These are phyloP conservation scores for Brassica nigra DNA, from an alignment of 345 rosid genomes.

Conservation along the genomic window DNA sequence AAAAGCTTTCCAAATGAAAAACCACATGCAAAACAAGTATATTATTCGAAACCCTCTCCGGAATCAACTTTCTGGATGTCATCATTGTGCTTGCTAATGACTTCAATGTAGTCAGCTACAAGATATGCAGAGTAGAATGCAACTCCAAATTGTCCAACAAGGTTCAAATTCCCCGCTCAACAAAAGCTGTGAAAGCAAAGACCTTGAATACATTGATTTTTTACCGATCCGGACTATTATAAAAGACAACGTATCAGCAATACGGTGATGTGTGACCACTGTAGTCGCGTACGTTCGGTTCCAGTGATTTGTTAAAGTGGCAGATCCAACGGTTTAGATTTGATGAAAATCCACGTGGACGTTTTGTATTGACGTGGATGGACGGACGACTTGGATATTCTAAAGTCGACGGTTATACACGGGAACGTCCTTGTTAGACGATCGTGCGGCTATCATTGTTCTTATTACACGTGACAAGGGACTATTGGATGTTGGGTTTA, in stretches of 20 bases:
- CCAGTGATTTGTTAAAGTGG: slow-evolving; percentile 34
- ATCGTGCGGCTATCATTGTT: neutral
- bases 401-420: neutral
- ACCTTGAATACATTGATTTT: neutral
- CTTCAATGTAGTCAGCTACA: slow-evolving; percentile 98
- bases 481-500: slow-evolving; percentile 1
- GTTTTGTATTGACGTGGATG: too few species aligned
- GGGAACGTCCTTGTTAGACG: neutral
- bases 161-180: slow-evolving; percentile 91
- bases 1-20: neutral
- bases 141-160: slow-evolving; percentile 98
- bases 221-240: neutral
- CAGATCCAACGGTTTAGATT: too few species aligned
- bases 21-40: too few species aligned
- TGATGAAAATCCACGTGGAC: too few species aligned
- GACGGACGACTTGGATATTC: neutral
- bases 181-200: slow-evolving; percentile 63
- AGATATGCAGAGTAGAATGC: slow-evolving; percentile 98
- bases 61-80: slow-evolving; percentile 72
- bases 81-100: slow-evolving; percentile 91
- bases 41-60: neutral
- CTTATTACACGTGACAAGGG: neutral
- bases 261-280: too few species aligned
- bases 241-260: neutral
- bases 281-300: slow-evolving; percentile 32